Conservation (phyloP, 2,329 filamentous ascomycete genomes). For the Botrytis aclada region DNA sequence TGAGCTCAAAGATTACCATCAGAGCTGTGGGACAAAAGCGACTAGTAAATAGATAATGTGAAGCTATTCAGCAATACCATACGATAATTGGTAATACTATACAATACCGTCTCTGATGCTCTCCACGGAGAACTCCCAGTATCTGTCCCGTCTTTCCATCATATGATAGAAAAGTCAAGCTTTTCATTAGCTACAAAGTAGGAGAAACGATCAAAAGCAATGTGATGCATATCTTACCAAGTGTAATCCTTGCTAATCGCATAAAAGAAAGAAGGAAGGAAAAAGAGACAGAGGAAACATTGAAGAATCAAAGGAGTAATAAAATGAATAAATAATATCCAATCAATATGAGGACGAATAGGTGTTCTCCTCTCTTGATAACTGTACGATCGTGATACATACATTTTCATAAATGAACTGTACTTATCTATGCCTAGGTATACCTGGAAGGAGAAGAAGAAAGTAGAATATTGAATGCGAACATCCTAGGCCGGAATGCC, state of each 20-base stretch:
- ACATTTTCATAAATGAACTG: not conserved
- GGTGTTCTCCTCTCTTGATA: not conserved
- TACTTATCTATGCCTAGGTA: not conserved
- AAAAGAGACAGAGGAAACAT: not conserved
- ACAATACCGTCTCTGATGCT: not conserved
- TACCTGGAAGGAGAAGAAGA: not conserved
- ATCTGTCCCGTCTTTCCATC: constrained; percentile 2
- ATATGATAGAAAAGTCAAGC: constrained; percentile 3
- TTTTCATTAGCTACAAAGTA: constrained; percentile 6
- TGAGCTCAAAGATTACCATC: not conserved
- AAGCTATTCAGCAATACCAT: not conserved
- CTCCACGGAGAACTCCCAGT: not conserved
- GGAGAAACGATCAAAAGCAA: constrained; percentile 7
- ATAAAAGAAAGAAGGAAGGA: not conserved
- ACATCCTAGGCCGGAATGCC: not conserved
- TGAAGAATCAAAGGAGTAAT: not conserved
- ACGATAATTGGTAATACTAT: not conserved
- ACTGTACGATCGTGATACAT: not conserved
- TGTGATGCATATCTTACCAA: constrained; percentile 5
- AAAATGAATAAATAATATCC: not conserved
- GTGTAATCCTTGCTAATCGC: not conserved
- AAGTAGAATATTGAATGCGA: not conserved
- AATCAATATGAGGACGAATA: not conserved
- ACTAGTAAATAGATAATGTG: not conserved
- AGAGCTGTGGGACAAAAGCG: not conserved